Evolutionary conservation across 1,284 basidiomycete species (phyloP).

Genomic region (Butyriboletus appendiculatus): DNA sequence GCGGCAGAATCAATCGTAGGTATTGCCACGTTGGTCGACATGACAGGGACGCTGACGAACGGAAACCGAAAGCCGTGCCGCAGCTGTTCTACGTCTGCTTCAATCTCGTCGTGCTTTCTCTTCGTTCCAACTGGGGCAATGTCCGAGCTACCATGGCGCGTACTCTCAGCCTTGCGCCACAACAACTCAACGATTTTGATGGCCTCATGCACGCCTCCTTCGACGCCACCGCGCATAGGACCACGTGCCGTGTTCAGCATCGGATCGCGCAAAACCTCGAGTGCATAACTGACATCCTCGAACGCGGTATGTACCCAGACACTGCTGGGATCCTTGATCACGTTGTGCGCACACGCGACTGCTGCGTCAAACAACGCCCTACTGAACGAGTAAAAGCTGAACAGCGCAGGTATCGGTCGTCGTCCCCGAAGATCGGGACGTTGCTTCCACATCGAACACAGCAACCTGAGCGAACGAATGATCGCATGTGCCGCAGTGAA

Average conservation of each 20-base stretch:
- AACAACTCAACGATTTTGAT: constrained; percentile 51
- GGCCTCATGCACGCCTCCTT: constrained; percentile 40
- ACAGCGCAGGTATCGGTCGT: constrained; percentile 41
- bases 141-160: constrained; percentile 23
- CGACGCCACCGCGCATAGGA: constrained; percentile 33
- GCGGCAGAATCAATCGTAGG: not conserved
- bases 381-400: constrained; percentile 61
- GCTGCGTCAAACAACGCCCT: constrained; percentile 63
- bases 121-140: constrained; percentile 41
- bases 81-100: constrained; percentile 36
- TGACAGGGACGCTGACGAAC: constrained; percentile 45
- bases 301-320: constrained; percentile 49
- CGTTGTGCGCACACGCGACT: constrained; percentile 59
- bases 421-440: constrained; percentile 26
- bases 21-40: constrained; percentile 10
- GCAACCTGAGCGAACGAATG: constrained; percentile 47
- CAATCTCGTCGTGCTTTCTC: constrained; percentile 53
- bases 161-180: constrained; percentile 47
- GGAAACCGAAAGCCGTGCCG: constrained; percentile 46
- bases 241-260: constrained; percentile 34
- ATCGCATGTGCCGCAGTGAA: constrained; percentile 63
- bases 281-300: constrained; percentile 49
- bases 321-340: constrained; percentile 50
- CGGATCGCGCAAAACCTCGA: constrained; percentile 47
- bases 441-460: constrained; percentile 44